Base-by-base conservation (phyloP, 106 monocot genomes). In the Platanthera guangdongensis region DNA sequence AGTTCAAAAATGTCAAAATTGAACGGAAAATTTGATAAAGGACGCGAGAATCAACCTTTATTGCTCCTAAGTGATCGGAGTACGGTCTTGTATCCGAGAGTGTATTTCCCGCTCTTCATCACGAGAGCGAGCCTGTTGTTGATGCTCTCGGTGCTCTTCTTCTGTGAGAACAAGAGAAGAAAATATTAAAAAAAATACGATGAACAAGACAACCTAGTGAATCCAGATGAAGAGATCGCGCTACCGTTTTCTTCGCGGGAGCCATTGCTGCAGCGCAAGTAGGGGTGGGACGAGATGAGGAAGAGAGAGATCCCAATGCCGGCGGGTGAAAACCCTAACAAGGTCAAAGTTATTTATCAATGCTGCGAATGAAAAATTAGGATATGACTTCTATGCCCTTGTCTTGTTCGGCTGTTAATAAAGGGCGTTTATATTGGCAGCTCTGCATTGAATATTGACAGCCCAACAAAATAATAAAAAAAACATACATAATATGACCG, bases 21-120 rank as follows among this genome's bases (percentile, higher is more conserved):
- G 55, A 63, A 63, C 62, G 8, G 15, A 9, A 22, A 28, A 76
- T 50, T 7, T 2, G 14, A 1, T 51, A 52, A 47, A 47, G 9
- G 25, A 9, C 8, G 18, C 22, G 57, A 49, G 55, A 13, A 9
- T 7, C 51, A n/a, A 91, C 91, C 82, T 80, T 92, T 92, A 64
- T 86, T 88, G 80, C 47, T 86, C 73, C 92, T 53, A 52, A 87
- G 80, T 13, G 89, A 81, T 71, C 81, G 85, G 78, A 92, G 86
- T 4, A 92, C 89, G n/a, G 92, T 92, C 81, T 92, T 92, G 80
- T 83, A 92, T 0, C 89, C 92, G 10, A 92, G 88, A 15, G 92
- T 92, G 75, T 92, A 92, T 77, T 92, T 92, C 18, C 92, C 88
- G 78, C 92, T 92, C 92, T 92, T 92, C 92, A 92, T 89, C 73